Base-by-base conservation (phyloP, 1,284 basidiomycete species). In the Trametes polyzona region DNA sequence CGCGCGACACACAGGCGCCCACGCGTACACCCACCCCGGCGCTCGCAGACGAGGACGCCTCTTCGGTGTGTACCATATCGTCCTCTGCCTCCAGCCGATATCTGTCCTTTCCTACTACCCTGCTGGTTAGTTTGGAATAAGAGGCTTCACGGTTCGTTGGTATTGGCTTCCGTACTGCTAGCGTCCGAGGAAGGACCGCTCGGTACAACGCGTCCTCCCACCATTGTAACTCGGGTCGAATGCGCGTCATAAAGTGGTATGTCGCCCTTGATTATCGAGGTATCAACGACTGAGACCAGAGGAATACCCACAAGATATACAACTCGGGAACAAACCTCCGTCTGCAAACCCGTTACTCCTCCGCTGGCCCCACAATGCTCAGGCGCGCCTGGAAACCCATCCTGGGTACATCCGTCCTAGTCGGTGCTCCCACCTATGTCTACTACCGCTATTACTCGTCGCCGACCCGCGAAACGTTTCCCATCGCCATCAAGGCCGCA, bases 311-410 rank as follows among this genome's bases (percentile, higher is more conserved):
- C 30, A 32, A 9, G 30, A 32, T 16, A n/a, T n/a, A n/a, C 17
- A 35, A n/a, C 33, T 21, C 19, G 39, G 11, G 9, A 9, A 5
- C 24, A 21, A 16, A 46, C 27, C 19, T 16, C 24, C 33, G 33
- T 10, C 26, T n/a, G 11, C 33, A 17, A 23, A 4, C 21, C 4
- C 33, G 10, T 30, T 26, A 33, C 46, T 36, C n/a, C n/a, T 16
- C 21, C 7, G 9, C 23, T n/a, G n/a, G 10, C 17, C 17, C 21
- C n/a, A 30, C 14, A 17, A 90, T 90, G 87, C 73, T 88, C 55
- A 78, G 77, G 65, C 81, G 79, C 62, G 80, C 78, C 50, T 90
- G 87, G 88, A 90, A 83, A 68, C 87, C 84, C 12, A 62, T 82
- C 56, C 71, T 79, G 47, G 82, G 79, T 35, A 69, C 78, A 12